A percentile compares a stretch with the other conserved stretches of the same genome.
These are phyloP conservation scores for Ganoderma lucidum DNA, from an alignment of 1,284 basidiomycete genomes.

Conservation along the genomic window DNA sequence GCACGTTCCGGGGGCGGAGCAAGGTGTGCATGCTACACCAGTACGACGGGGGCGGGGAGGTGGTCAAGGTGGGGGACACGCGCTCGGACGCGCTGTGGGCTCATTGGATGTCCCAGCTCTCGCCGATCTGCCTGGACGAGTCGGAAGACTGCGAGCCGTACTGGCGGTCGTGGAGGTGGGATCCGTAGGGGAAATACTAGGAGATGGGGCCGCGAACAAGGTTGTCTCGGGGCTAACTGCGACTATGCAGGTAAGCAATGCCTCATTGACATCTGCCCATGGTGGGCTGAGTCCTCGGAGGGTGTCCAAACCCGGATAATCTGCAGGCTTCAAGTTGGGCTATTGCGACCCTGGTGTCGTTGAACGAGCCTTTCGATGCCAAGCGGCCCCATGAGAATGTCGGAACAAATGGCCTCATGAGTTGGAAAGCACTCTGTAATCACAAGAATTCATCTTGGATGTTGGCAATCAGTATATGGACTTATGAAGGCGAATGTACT, in stretches of 20 bases:
- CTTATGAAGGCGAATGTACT: not conserved
- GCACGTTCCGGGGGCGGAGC: not conserved
- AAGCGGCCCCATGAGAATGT: too few species aligned
- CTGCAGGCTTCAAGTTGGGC: not conserved
- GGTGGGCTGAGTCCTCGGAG: not conserved
- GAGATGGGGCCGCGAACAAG: not conserved
- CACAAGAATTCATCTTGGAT: too few species aligned
- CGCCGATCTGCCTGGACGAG: conserved; percentile 5
- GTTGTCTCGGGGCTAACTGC: not conserved
- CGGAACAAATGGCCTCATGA: not conserved
- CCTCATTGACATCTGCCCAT: not conserved
- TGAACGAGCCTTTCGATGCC: too few species aligned
- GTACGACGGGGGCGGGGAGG: not conserved
- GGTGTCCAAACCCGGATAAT: not conserved
- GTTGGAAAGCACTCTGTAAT: too few species aligned
- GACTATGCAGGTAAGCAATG: not conserved
- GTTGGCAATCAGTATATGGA: too few species aligned
- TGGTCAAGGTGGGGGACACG: conserved; percentile 1
- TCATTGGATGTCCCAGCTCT: conserved; percentile 5
- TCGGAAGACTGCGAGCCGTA: conserved; percentile 11
- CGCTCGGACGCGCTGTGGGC: conserved; percentile 3
- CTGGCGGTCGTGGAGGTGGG: conserved; percentile 9
- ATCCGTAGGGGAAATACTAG: not conserved
- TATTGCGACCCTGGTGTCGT: too few species aligned
- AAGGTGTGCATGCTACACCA: not conserved